Evolutionary conservation across 2,329 filamentous ascomycete species (phyloP), one percentile per base, ranked within the genome.

Genomic region (Monilinia laxa): DNA sequence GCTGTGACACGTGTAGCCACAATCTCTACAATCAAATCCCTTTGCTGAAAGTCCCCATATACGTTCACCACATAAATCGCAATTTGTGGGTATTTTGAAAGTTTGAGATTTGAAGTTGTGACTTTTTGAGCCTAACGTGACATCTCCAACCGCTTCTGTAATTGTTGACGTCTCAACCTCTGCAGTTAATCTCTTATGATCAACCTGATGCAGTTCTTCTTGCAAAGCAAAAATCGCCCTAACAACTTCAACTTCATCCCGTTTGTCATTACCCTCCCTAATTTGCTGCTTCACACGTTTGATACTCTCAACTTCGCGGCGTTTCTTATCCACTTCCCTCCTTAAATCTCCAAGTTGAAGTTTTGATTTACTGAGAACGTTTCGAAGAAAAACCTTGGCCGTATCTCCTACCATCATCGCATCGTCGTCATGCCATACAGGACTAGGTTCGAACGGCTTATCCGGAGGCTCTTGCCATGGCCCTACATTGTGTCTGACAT

Each of bases 91-190:
- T 68, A 99, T 97, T 78, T 98, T 98, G 84, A 98, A 99, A 0
- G 95, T 98, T 76, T 98, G 93, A n/a, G 92, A 88, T 79, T 96
- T 97, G 84, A 99, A 99, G 75, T 96, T 95, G 81, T 99, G 95
- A 75, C 93, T 97, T 77, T 92, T 92, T 14, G 93, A 93, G 23
- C 94, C 94, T 25, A 97, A 82, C 2, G 93, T 97, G 65, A 99
- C 85, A 76, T 99, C 95, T 47, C 95, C 95, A 3, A 97, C 94
- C 0, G 88, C 91, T 12, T 88, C 83, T n/a, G 92, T 94, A 75
- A 99, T 96, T 2, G 93, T 97, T 1, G 90, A 90, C 11, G 93
- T 93, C 79, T 99, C 95, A 20, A 97, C 90, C 78, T 98, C 95
- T 47, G 92, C 92, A 2, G 91, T 95, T 53, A 97, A 81, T 67